Conservation (phyloP, 208 protist genomes). For the Strigomonas galati region DNA sequence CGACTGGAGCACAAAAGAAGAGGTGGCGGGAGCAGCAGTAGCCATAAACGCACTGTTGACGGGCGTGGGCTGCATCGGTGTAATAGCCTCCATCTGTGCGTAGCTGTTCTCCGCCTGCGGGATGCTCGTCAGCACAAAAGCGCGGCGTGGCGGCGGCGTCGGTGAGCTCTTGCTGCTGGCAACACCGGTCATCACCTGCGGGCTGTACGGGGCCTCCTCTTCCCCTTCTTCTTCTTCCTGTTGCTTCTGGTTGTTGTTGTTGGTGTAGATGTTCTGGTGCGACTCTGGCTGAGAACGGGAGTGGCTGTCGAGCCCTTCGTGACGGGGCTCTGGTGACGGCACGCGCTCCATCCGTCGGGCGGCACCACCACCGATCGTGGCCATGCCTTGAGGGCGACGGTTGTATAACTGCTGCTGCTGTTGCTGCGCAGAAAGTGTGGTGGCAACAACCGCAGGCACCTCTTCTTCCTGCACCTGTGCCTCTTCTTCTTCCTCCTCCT, state of each 20-base stretch:
- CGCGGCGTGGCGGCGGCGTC: constrained; percentile 45
- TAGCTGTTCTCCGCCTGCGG: constrained; percentile 14
- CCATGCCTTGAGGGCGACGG: too few relatives aligned
- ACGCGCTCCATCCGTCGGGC: background rate
- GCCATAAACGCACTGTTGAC: background rate
- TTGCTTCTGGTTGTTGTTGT: background rate
- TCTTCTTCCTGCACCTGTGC: background rate
- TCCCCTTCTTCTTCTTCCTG: background rate
- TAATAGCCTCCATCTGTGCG: background rate
- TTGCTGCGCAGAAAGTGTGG: too few relatives aligned
- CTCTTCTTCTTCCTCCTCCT: constrained; percentile 2
- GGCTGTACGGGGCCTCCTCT: background rate
- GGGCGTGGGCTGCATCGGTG: background rate
- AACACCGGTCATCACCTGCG: too few relatives aligned
- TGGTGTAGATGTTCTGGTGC: background rate
- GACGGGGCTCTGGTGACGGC: background rate
- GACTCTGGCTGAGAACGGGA: background rate
- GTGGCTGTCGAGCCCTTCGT: background rate
- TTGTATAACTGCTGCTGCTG: background rate
- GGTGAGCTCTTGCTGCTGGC: constrained; percentile 9
- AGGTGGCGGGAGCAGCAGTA: too few relatives aligned
- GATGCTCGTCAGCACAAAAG: constrained; percentile 44
- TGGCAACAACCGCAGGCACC: too few relatives aligned
- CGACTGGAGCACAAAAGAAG: background rate
- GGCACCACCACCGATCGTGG: too few relatives aligned